Percentiles rank a stretch among this genome's conserved stretches.
Evolutionary conservation across 2,329 filamentous ascomycete genomes (phyloP).

Genomic region (Aschersonia sp.): DNA sequence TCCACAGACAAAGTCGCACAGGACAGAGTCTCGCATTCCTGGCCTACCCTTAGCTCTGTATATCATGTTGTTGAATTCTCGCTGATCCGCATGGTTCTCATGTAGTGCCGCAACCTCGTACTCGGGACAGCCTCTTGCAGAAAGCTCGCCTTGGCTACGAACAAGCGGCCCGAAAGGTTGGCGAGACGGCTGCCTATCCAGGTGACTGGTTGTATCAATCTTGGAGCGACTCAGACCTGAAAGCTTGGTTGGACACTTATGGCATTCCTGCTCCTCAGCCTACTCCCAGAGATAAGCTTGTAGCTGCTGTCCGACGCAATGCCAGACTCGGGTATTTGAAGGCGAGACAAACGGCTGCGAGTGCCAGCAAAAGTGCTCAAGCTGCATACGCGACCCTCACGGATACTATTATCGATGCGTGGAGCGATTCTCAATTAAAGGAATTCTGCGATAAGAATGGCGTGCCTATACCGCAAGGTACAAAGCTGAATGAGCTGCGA

Average conservation of each 20-base stretch:
- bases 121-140: conserved; percentile 67
- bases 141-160: conserved; percentile 74
- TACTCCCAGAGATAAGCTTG: conserved; percentile 68
- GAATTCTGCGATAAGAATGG: conserved; percentile 85
- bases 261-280: conserved; percentile 80
- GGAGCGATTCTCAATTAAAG: conserved; percentile 82
- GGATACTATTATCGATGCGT: conserved; percentile 75
- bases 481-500: conserved; percentile 75
- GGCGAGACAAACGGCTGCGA: conserved; percentile 43
- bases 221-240: conserved; percentile 88
- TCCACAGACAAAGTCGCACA: not conserved
- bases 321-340: conserved; percentile 64
- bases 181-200: conserved; percentile 72
- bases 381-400: conserved; percentile 61
- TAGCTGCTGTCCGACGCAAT: conserved; percentile 83
- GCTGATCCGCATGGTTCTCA: not conserved
- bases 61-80: no score
- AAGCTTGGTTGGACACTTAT: conserved; percentile 81
- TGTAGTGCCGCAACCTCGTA: conserved; percentile 66
- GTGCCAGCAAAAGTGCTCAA: conserved; percentile 49
- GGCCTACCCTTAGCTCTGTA: no score
- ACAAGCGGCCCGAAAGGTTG: conserved; percentile 53
- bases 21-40: no score
- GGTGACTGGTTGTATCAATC: conserved; percentile 86
- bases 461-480: conserved; percentile 77